A percentile compares a stretch with the other conserved stretches of the same genome.
These are phyloP conservation scores for Globisporangium solare DNA, from an alignment of 352 stramenopile genomes.

Conservation along the genomic window DNA sequence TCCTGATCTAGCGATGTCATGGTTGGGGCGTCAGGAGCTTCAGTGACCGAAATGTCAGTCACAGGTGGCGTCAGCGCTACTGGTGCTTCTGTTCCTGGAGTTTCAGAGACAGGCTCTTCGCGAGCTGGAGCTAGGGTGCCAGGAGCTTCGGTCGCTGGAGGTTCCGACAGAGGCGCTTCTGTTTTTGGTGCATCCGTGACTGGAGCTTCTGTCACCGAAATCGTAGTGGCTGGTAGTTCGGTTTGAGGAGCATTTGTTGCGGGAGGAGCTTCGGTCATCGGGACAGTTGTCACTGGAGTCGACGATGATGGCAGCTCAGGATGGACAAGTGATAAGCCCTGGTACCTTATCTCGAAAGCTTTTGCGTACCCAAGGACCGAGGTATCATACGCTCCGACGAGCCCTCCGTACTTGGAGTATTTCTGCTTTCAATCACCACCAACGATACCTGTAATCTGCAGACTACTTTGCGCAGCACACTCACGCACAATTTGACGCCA, in stretches of 20 bases:
- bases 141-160: not conserved
- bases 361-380: conserved; percentile 23
- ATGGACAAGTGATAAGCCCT: not conserved
- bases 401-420: conserved; percentile 12
- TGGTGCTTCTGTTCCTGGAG: not conserved
- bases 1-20: too few species aligned
- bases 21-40: too few species aligned
- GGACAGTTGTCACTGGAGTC: not conserved
- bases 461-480: conserved; percentile 17
- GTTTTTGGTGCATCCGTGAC: not conserved
- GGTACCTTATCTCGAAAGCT: conserved; percentile 22
- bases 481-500: conserved; percentile 12
- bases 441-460: conserved; percentile 20
- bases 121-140: not conserved
- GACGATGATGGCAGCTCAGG: not conserved
- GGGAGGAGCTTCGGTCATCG: not conserved
- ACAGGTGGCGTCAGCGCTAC: not conserved
- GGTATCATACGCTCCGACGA: conserved; percentile 8
- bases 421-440: conserved; percentile 24
- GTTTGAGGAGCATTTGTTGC: too few species aligned
- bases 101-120: not conserved
- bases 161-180: not conserved
- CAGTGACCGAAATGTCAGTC: not conserved
- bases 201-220: not conserved
- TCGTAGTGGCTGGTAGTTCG: not conserved